Conservation (phyloP, 1,284 basidiomycete genomes). For the Thelephora terrestris region DNA sequence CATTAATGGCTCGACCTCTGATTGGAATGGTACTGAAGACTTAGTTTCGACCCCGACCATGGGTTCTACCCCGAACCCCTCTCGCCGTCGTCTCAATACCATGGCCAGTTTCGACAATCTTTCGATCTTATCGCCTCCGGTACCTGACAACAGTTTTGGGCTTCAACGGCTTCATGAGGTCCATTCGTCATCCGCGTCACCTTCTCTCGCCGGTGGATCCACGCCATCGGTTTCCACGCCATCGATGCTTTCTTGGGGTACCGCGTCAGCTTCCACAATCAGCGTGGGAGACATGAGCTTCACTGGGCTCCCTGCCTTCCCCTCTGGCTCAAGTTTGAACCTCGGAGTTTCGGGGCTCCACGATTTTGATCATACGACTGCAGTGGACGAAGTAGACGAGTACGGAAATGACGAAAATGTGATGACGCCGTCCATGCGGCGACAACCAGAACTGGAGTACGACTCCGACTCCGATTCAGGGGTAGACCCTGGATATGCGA, state of each 20-base stretch:
- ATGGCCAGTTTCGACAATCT: background rate
- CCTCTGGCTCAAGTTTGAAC: background rate
- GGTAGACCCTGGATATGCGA: background rate
- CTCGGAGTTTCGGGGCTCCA: background rate
- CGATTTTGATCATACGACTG: background rate
- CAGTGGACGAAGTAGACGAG: too few species aligned
- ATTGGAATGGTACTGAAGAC: too few species aligned
- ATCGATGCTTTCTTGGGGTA: background rate
- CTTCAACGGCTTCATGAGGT: background rate
- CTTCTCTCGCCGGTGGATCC: background rate
- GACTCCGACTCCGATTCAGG: background rate
- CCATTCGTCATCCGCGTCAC: too few species aligned
- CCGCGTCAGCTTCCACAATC: background rate
- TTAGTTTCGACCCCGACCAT: too few species aligned
- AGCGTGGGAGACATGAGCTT: constrained; percentile 1
- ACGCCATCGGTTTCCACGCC: background rate
- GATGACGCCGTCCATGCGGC: background rate
- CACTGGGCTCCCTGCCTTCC: background rate
- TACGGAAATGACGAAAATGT: background rate
- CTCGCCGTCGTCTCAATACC: too few species aligned
- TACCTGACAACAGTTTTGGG: background rate
- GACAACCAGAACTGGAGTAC: background rate
- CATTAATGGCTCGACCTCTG: too few species aligned
- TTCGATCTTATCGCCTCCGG: background rate
- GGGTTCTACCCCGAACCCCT: too few species aligned